Conservation (phyloP, 495 filamentous ascomycete genomes). For the Penicillium bovifimosum region DNA sequence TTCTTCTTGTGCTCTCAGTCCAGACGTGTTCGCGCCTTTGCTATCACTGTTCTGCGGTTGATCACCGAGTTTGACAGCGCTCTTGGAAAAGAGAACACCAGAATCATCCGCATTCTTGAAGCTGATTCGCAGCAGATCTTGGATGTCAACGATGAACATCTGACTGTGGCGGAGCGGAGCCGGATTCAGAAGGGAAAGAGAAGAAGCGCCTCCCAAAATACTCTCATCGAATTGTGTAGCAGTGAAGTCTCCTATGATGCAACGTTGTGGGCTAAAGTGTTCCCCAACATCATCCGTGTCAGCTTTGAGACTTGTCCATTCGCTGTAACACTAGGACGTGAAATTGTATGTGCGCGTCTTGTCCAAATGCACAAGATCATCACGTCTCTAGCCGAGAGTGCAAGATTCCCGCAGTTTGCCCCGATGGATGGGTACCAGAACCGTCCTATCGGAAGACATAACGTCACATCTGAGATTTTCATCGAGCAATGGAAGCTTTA, state of each 20-base stretch:
- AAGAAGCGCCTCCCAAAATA: slow-evolving; percentile 76
- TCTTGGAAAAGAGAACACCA: slow-evolving; percentile 68
- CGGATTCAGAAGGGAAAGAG: slow-evolving; percentile 86
- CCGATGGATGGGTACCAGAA: slow-evolving; percentile 46
- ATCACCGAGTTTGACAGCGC: slow-evolving; percentile 93
- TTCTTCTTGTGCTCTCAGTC: slow-evolving; percentile 98
- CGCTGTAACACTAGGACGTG: slow-evolving; percentile 81
- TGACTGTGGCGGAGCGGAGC: slow-evolving; percentile 89
- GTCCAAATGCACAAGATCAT: slow-evolving; percentile 88
- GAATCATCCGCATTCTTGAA: slow-evolving; percentile 88
- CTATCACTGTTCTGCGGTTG: slow-evolving; percentile 83
- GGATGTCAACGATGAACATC: slow-evolving; percentile 85
- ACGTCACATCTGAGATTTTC: slow-evolving; percentile 77
- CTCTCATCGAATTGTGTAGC: slow-evolving; percentile 87
- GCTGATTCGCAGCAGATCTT: slow-evolving; percentile 83
- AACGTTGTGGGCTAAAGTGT: slow-evolving; percentile 94
- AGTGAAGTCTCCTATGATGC: slow-evolving; percentile 94
- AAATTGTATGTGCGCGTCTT: slow-evolving; percentile 85
- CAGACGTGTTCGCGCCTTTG: slow-evolving; percentile 77
- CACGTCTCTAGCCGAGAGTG: slow-evolving; percentile 66
- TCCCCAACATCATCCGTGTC: slow-evolving; percentile 88
- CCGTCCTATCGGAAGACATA: slow-evolving; percentile 50
- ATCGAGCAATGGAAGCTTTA: slow-evolving; percentile 99
- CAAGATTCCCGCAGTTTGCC: slow-evolving; percentile 55
- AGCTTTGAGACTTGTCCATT: slow-evolving; percentile 87